These are phyloP conservation scores for Backusella mclennaniae DNA, from an alignment of 192 early-diverging fungal species.

Conservation along the genomic window DNA sequence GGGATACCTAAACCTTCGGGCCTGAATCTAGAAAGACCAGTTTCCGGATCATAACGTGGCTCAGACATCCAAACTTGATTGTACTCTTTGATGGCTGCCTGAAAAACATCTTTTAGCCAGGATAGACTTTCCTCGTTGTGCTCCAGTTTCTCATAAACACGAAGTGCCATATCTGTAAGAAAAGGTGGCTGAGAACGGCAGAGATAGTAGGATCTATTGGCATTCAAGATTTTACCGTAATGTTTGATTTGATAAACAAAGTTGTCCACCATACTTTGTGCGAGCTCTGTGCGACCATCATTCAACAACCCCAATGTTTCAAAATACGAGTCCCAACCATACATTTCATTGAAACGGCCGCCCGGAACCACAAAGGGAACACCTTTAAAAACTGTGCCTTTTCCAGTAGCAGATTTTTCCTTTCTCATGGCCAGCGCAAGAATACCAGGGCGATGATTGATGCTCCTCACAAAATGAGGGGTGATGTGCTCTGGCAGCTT, in stretches of 20 bases:
- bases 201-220: constrained; percentile 96
- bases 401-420: not conserved
- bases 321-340: constrained; percentile 99
- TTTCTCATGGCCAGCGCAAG: constrained; percentile 73
- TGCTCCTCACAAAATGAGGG: constrained; percentile 85
- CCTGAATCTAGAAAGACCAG: constrained; percentile 82
- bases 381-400: constrained; percentile 42
- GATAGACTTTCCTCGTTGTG: constrained; percentile 42
- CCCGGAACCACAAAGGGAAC: constrained; percentile 97
- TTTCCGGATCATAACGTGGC: constrained; percentile 73
- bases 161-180: constrained; percentile 92
- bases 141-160: constrained; percentile 67
- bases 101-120: constrained; percentile 73
- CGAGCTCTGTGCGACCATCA: constrained; percentile 85
- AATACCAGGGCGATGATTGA: constrained; percentile 90
- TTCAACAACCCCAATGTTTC: constrained; percentile 85
- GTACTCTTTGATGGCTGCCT: constrained; percentile 90
- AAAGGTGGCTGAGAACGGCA: constrained; percentile 99
- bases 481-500: constrained; percentile 84
- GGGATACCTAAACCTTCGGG: constrained; percentile 94
- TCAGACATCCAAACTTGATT: constrained; percentile 85
- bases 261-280: constrained; percentile 96
- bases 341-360: constrained; percentile 99
- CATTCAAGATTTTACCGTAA: constrained; percentile 99
- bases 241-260: constrained; percentile 97